Evolutionary conservation across 768 basidiomycete species (phyloP).

Genomic region (Tephrocybe sp.): DNA sequence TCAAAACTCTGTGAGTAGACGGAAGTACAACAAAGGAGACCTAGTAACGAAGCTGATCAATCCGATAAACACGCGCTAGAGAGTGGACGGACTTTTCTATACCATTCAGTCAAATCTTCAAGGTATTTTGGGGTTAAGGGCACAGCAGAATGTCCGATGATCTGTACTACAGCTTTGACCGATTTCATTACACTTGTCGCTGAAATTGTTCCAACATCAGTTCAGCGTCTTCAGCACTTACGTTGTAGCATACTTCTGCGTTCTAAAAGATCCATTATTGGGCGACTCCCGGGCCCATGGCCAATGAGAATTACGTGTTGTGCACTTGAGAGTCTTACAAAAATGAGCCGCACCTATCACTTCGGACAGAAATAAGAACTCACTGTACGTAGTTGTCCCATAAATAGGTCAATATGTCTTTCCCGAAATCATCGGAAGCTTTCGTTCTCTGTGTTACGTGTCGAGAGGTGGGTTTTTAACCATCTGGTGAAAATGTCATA

Average conservation of each 20-base stretch:
- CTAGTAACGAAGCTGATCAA: conserved; percentile 42
- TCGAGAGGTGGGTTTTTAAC: not conserved
- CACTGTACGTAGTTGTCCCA: conserved; percentile 98
- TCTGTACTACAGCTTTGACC: conserved; percentile 76
- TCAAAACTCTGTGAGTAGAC: conserved; percentile 52
- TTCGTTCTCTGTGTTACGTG: conserved; percentile 37
- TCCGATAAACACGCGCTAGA: not conserved
- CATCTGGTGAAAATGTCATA: not conserved
- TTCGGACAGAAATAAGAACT: conserved; percentile 22
- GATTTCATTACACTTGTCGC: conserved; percentile 56
- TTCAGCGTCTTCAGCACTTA: not conserved
- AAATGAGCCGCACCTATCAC: conserved; percentile 7
- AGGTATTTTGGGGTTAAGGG: conserved; percentile 56
- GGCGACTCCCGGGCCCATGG: conserved; percentile 81
- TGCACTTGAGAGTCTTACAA: conserved; percentile 68
- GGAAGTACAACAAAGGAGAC: conserved; percentile 75
- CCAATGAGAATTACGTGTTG: conserved; percentile 80
- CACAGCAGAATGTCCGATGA: conserved; percentile 64
- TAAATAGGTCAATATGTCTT: conserved; percentile 73
- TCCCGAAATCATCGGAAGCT: conserved; percentile 43
- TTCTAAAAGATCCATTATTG: conserved; percentile 73
- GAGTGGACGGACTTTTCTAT: conserved; percentile 51
- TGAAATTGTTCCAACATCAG: conserved; percentile 10
- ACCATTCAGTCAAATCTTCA: conserved; percentile 69
- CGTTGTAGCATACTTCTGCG: conserved; percentile 53